Evolutionary conservation across 129 eudicot species (phyloP).

Genomic region (carrot (Daucus carota)): DNA sequence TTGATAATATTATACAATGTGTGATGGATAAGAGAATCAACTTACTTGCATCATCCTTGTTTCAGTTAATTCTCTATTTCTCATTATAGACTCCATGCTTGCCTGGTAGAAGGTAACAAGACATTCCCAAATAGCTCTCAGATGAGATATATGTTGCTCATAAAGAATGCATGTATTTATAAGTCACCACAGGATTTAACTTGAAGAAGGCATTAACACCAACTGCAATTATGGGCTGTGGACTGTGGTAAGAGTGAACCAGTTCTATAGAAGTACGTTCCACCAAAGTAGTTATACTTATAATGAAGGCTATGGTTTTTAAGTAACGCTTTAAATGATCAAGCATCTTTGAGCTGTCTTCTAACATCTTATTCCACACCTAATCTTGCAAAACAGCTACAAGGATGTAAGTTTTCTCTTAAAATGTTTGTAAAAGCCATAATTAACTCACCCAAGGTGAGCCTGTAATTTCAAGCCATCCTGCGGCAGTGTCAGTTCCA

Average conservation of each 20-base stretch:
- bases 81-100: conserved; percentile 85
- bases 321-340: background rate
- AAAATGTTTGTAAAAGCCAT: background rate
- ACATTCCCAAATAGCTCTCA: conserved; percentile 7
- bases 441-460: background rate
- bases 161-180: conserved; percentile 7
- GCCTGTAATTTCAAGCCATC: background rate
- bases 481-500: background rate
- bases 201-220: background rate
- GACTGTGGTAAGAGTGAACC: background rate
- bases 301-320: no score
- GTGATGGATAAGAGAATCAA: background rate
- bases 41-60: conserved; percentile 99
- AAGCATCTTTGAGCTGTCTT: background rate
- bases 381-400: background rate
- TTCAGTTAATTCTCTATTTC: conserved; percentile 91
- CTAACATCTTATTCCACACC: background rate
- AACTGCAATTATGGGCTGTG: background rate
- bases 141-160: conserved; percentile 5
- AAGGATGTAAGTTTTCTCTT: background rate
- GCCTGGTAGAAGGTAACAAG: conserved; percentile 44
- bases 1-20: background rate
- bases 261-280: background rate
- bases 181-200: background rate
- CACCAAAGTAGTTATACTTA: background rate